Conservation (phyloP, 2,329 filamentous ascomycete genomes). For the Aspergillus sp. region DNA sequence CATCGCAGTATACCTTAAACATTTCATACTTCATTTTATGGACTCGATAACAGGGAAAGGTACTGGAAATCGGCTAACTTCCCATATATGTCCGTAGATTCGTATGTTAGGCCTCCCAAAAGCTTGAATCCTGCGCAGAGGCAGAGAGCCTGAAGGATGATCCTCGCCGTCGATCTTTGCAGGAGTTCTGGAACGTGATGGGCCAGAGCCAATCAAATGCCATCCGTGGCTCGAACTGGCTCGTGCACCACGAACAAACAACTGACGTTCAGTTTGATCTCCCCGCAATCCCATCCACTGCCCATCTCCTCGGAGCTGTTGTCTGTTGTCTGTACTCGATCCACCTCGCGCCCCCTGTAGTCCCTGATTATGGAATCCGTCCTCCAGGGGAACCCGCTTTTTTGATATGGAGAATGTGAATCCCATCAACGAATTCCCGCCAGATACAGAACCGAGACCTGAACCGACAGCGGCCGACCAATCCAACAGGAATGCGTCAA, state of each 20-base stretch:
- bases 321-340: not conserved
- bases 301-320: not conserved
- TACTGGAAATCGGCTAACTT: not conserved
- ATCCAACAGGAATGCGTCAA: conserved; percentile 10
- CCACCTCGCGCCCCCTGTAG: not conserved
- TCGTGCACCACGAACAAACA: not conserved
- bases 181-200: not conserved
- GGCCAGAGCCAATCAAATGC: not conserved
- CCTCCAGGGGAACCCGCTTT: not conserved
- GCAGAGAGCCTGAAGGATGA: not conserved
- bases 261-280: not conserved
- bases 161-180: not conserved
- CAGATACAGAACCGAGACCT: conserved; percentile 3
- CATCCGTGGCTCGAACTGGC: not conserved
- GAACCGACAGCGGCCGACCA: conserved; percentile 1
- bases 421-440: conserved; percentile 3
- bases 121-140: not conserved
- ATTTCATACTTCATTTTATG: not conserved
- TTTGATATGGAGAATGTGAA: conserved; percentile 15
- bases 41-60: not conserved
- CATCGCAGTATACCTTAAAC: not conserved
- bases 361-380: conserved; percentile 17
- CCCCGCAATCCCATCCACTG: not conserved
- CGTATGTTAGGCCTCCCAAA: not conserved
- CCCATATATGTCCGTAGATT: not conserved